phyloP scores from a whole-genome alignment of 345 rosid species.

The Luvunga scandens region DNA sequence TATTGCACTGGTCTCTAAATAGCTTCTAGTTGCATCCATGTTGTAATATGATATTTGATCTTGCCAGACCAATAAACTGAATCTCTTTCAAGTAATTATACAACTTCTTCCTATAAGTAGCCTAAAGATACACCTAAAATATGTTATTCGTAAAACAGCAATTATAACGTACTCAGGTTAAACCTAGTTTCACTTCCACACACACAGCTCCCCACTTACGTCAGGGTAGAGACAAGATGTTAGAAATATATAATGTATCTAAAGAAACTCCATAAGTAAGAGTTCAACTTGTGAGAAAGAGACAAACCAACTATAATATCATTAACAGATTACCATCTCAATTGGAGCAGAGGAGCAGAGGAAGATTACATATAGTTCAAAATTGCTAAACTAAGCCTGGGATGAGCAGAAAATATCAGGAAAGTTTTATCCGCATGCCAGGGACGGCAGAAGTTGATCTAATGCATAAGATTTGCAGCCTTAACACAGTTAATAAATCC shows the following conservation, averaged over 20 bases:
- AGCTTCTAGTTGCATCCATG: background rate
- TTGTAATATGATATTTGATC: background rate
- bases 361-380: background rate
- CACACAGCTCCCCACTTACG: background rate
- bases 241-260: background rate
- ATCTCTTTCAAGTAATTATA: background rate
- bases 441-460: background rate
- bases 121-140: background rate
- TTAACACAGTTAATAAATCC: background rate
- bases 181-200: background rate
- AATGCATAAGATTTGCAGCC: slow-evolving; percentile 6
- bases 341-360: slow-evolving; percentile 1
- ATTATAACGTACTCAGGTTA: background rate
- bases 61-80: background rate
- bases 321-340: background rate
- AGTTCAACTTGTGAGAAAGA: background rate
- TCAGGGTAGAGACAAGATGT: background rate
- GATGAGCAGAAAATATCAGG: background rate
- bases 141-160: background rate
- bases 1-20: background rate
- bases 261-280: slow-evolving; percentile 7
- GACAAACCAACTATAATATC: background rate
- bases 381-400: background rate
- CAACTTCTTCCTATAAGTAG: background rate
- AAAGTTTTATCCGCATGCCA: background rate